A percentile compares a stretch with the other conserved stretches of the same genome.
Conservation (phyloP, 1,284 basidiomycete genomes). For the Caloboletus firmus region DNA sequence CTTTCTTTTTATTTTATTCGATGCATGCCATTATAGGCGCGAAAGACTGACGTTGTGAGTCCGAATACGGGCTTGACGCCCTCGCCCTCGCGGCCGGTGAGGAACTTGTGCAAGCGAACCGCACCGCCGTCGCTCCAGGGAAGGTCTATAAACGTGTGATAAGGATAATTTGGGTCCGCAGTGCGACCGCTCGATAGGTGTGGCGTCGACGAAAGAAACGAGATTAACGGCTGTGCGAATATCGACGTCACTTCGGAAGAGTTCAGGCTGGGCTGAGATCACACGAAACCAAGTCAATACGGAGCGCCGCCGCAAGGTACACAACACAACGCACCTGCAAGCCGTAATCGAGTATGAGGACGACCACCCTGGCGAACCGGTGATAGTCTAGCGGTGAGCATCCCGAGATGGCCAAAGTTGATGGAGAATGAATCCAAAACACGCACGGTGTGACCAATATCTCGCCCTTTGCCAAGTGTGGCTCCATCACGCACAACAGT, state of each 20-base stretch:
- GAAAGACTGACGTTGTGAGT: conserved; percentile 66
- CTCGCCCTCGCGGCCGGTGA: conserved; percentile 77
- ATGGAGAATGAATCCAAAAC: neutral
- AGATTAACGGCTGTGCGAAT: conserved; percentile 78
- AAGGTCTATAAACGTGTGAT: conserved; percentile 65
- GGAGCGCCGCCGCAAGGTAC: neutral
- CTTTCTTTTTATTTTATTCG: neutral
- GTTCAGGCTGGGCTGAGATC: conserved; percentile 71
- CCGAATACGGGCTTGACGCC: conserved; percentile 84
- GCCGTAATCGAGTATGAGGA: conserved; percentile 73
- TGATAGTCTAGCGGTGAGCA: neutral
- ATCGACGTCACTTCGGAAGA: conserved; percentile 72
- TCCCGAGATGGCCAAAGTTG: neutral
- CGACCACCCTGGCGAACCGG: conserved; percentile 63
- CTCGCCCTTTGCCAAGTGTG: conserved; percentile 69
- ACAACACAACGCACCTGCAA: conserved; percentile 47
- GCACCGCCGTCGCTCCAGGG: conserved; percentile 36
- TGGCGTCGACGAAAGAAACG: conserved; percentile 67
- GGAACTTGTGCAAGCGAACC: conserved; percentile 71
- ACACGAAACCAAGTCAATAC: neutral
- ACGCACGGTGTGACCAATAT: conserved; percentile 80
- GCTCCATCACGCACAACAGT: conserved; percentile 72
- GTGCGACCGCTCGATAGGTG: conserved; percentile 53
- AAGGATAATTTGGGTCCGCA: conserved; percentile 35
- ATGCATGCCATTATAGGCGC: neutral